phyloP scores from a whole-genome alignment of 495 filamentous ascomycete species.

The Xylaria bambusicola region DNA sequence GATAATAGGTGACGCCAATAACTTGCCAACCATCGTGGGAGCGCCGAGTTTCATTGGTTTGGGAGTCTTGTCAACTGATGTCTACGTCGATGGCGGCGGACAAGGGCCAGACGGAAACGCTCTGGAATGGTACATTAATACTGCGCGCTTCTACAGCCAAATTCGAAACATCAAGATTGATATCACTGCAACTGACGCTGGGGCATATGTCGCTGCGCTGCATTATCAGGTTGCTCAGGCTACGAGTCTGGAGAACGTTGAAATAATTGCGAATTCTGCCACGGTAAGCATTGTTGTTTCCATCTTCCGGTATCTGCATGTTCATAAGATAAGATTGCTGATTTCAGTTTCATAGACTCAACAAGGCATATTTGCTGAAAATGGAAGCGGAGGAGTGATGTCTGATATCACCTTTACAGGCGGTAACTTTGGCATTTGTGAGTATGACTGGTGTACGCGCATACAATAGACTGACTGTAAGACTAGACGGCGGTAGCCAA shows the following conservation, averaged over 20 bases:
- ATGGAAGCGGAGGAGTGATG: constrained; percentile 68
- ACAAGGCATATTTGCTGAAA: constrained; percentile 68
- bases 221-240: constrained; percentile 79
- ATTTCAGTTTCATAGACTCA: neutral
- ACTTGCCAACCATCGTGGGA: constrained; percentile 62
- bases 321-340: neutral
- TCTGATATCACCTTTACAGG: constrained; percentile 66
- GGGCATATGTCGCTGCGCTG: constrained; percentile 45
- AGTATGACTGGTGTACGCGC: neutral
- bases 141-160: constrained; percentile 75
- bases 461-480: constrained; percentile 47
- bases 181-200: constrained; percentile 51
- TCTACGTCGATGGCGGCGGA: constrained; percentile 47
- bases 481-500: constrained; percentile 59
- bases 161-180: constrained; percentile 75
- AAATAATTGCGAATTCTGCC: constrained; percentile 53
- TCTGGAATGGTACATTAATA: constrained; percentile 61
- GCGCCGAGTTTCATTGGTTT: constrained; percentile 61
- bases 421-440: constrained; percentile 29
- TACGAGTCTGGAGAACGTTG: constrained; percentile 68
- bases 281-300: neutral
- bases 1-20: constrained; percentile 55
- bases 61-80: constrained; percentile 69
- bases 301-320: too few species aligned
- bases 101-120: constrained; percentile 37